These are phyloP conservation scores for Hyphopichia buzzinii DNA, from an alignment of 1,139 yeast genomes.

Conservation along the genomic window DNA sequence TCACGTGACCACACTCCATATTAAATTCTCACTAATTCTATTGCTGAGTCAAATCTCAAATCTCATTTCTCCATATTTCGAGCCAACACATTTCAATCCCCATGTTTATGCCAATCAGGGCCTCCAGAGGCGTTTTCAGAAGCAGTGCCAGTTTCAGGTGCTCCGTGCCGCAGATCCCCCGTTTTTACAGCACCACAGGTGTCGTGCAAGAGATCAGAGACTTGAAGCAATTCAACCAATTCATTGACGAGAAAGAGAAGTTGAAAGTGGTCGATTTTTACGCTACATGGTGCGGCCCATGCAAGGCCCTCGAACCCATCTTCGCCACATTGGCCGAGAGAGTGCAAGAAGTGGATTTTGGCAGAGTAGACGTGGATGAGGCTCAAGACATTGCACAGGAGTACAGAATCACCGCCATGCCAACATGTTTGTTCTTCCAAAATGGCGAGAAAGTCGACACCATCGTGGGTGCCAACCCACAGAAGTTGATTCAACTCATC, in stretches of 20 bases:
- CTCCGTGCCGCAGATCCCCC: conserved; percentile 1
- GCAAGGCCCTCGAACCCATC: conserved; percentile 44
- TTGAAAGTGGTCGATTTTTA: conserved; percentile 40
- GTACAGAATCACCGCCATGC: conserved; percentile 34
- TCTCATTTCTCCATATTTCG: too few relatives aligned
- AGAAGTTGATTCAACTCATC: conserved; percentile 23
- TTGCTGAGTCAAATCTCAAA: too few relatives aligned
- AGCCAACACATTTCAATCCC: too few relatives aligned
- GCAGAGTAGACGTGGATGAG: conserved; percentile 35
- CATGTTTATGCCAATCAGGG: background rate
- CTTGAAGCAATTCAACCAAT: conserved; percentile 14
- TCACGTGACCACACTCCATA: too few relatives aligned
- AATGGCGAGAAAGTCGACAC: conserved; percentile 27
- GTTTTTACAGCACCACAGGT: background rate
- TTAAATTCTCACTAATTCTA: too few relatives aligned
- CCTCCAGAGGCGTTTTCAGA: background rate
- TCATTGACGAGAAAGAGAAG: conserved; percentile 21
- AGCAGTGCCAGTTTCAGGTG: conserved; percentile 3
- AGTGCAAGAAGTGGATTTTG: conserved; percentile 40
- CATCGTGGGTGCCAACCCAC: conserved; percentile 34
- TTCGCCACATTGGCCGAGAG: conserved; percentile 31
- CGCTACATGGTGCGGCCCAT: conserved; percentile 50
- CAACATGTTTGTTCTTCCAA: conserved; percentile 32
- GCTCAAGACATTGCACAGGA: conserved; percentile 30
- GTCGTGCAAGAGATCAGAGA: conserved; percentile 20